A percentile compares a stretch with the other conserved stretches of the same genome.
phyloP scores from a whole-genome alignment of 768 basidiomycete genomes.

The Russula foetens region DNA sequence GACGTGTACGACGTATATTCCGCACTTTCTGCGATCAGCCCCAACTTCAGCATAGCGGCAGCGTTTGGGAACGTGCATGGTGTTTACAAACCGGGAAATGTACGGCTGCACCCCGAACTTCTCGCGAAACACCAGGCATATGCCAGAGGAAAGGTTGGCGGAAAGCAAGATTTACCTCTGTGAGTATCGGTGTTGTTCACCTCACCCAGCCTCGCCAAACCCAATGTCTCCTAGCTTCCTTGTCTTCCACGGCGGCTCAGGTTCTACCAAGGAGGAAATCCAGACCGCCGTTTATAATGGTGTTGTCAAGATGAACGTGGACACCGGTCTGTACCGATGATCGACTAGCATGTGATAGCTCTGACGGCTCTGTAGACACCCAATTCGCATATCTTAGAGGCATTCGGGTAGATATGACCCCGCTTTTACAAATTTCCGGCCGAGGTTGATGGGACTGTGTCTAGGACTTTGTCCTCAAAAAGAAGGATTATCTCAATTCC shows the following conservation, averaged over 20 bases:
- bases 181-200: conserved; percentile 33
- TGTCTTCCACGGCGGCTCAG: conserved; percentile 99
- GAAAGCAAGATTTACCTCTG: conserved; percentile 68
- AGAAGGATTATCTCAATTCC: conserved; percentile 78
- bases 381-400: conserved; percentile 88
- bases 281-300: conserved; percentile 82
- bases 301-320: conserved; percentile 99
- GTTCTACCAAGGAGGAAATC: conserved; percentile 95
- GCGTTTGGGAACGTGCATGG: conserved; percentile 99
- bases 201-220: background rate
- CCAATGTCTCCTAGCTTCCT: conserved; percentile 55
- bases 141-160: conserved; percentile 59
- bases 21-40: conserved; percentile 74
- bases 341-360: background rate
- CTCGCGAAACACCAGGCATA: conserved; percentile 85
- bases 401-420: conserved; percentile 50
- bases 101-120: conserved; percentile 85
- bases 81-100: conserved; percentile 99
- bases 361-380: conserved; percentile 44
- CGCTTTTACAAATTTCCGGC: background rate
- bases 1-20: conserved; percentile 89
- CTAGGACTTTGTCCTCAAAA: conserved; percentile 78
- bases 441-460: background rate
- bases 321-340: conserved; percentile 47
- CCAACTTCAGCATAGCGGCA: conserved; percentile 96